Base-by-base conservation (phyloP, 2,329 filamentous ascomycete species). In the Fusarium pseudograminearum region DNA sequence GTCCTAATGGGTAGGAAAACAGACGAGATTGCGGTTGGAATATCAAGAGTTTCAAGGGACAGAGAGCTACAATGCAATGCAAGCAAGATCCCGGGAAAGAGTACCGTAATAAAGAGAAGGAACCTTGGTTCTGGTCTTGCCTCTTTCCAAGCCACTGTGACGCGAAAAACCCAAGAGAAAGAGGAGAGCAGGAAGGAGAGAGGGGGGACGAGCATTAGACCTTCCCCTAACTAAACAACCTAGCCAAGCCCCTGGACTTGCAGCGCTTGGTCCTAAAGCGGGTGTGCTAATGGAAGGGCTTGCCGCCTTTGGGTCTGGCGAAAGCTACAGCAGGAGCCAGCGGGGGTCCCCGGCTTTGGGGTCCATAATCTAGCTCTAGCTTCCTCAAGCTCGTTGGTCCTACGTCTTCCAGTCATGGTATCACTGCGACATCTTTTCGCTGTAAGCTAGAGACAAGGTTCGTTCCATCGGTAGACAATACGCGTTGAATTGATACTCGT, bases 221-320 rank as follows among this genome's bases (percentile, higher is more conserved):
- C 63, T 62, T 22, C 54, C 67, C 59, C 51, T 56, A 61, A 63
- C 62, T 67, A 53, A 69, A 54, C 16, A 40, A 36, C 16, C 33
- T 36, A 40, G 36, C 40, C 46, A 69, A 61, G 65, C 28, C 36
- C 65, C 45, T 60, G 53, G 36, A 69, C 44, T 52, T 51, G 57
- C 47, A 64, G 48, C 69, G 71, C 71, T 73, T 72, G 69, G 69
- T 63, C 68, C 65, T 15, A 46, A 73, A 70, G 58, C 72, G 72
- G 72, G 70, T 68, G 70, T 57, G 65, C 72, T 74, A 74, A 33
- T 38, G 15, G 14, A 38, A 28, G 40, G 57, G 33, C 68, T 73
- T 73, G 68, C 57, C 71, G 70, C 51, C 58, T 74, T 56, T 68
- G 61, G 46, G 72, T 46, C 45, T 73, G 67, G 71, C 59, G 69